These are phyloP conservation scores for Emergomyces pasteurianus DNA, from an alignment of 2,329 filamentous ascomycete species.

Conservation along the genomic window DNA sequence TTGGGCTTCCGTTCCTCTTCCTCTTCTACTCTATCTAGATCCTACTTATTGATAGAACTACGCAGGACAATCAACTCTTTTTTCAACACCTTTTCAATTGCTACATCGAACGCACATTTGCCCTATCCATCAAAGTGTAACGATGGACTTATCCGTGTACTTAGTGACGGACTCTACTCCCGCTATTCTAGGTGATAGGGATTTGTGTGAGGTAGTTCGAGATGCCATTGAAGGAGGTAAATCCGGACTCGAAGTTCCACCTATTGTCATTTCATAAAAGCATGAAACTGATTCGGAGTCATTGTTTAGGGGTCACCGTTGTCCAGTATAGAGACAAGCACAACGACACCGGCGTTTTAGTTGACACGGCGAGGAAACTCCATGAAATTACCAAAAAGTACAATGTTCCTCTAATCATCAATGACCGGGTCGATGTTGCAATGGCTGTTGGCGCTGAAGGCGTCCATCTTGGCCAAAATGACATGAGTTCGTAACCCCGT, in stretches of 20 bases:
- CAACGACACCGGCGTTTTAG: conserved; percentile 58
- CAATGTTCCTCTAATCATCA: conserved; percentile 73
- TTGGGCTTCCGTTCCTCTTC: neutral
- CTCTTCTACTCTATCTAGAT: no score
- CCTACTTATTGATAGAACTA: neutral
- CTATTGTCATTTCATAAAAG: neutral
- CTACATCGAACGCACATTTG: neutral
- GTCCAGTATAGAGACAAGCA: conserved; percentile 89
- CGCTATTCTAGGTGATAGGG: conserved; percentile 59
- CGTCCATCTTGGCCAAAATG: conserved; percentile 90
- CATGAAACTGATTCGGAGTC: neutral
- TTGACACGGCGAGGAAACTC: conserved; percentile 58
- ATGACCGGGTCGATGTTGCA: conserved; percentile 84
- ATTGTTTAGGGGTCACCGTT: conserved; percentile 52
- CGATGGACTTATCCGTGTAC: conserved; percentile 68
- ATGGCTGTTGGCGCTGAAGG: conserved; percentile 78
- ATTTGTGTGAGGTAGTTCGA: conserved; percentile 63
- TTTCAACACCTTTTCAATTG: neutral
- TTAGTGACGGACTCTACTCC: conserved; percentile 90
- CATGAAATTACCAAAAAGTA: conserved; percentile 57
- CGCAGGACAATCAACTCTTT: neutral
- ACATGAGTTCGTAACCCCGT: conserved; percentile 50
- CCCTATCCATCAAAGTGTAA: conserved; percentile 14
- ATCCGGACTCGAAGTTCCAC: conserved; percentile 4
- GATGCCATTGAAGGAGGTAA: conserved; percentile 60